Conservation (phyloP, 2,329 filamentous ascomycete species). For the Neobulgaria alba region DNA sequence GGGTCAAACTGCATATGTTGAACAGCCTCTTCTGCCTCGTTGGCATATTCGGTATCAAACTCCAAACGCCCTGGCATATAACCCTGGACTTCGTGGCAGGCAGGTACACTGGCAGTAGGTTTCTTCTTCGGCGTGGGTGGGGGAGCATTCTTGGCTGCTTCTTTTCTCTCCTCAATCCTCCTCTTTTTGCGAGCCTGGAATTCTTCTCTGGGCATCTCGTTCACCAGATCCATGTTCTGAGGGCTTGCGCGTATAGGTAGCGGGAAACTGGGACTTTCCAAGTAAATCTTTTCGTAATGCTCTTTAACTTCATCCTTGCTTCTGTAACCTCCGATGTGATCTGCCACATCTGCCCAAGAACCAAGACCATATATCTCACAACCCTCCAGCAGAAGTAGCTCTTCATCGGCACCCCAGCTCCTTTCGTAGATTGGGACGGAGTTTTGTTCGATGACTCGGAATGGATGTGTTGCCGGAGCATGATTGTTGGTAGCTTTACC, state of each 20-base stretch:
- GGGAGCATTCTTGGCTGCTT: conserved; percentile 74
- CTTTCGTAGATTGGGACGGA: conserved; percentile 92
- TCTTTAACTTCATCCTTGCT: conserved; percentile 93
- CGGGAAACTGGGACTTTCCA: conserved; percentile 77
- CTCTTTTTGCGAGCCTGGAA: conserved; percentile 91
- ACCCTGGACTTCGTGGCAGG: conserved; percentile 95
- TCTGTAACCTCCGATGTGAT: conserved; percentile 93
- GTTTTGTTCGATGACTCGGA: conserved; percentile 94
- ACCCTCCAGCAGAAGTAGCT: conserved; percentile 85
- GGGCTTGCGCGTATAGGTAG: conserved; percentile 81
- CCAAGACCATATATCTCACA: conserved; percentile 93
- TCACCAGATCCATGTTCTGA: conserved; percentile 67
- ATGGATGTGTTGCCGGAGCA: conserved; percentile 78
- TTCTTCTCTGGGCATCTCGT: conserved; percentile 77
- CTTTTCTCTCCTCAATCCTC: conserved; percentile 84
- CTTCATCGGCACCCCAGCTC: conserved; percentile 96
- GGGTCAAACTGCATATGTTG: conserved; percentile 98
- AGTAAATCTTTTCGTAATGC: conserved; percentile 83
- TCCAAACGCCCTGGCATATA: conserved; percentile 97
- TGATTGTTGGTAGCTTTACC: conserved; percentile 76
- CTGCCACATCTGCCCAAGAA: conserved; percentile 95
- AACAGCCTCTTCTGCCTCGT: conserved; percentile 95
- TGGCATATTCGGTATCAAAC: conserved; percentile 95
- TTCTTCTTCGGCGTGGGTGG: conserved; percentile 87
- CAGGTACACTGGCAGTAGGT: conserved; percentile 87